A percentile compares a stretch with the other conserved stretches of the same genome.
These are phyloP conservation scores for Neonectria sp. DNA, from an alignment of 2,329 filamentous ascomycete genomes.

Conservation along the genomic window DNA sequence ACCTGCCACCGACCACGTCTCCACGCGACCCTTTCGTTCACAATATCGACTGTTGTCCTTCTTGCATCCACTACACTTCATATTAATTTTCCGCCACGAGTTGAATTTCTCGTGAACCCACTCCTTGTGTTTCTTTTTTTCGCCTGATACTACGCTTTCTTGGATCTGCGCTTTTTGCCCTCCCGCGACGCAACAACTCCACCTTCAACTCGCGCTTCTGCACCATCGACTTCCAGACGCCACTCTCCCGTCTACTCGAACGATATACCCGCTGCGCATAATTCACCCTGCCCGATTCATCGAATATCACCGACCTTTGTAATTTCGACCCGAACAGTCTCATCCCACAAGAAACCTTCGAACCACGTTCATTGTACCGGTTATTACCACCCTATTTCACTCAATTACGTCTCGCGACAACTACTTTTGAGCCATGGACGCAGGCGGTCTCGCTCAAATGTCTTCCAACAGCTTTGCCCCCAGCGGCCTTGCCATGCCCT, in stretches of 20 bases:
- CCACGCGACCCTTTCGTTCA: constrained; percentile 46
- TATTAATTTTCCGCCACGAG: constrained; percentile 42
- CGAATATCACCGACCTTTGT: constrained; percentile 36
- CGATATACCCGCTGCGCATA: constrained; percentile 46
- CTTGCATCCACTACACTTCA: constrained; percentile 38
- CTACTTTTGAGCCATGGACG: constrained; percentile 78
- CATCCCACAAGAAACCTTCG: constrained; percentile 35
- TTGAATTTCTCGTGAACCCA: constrained; percentile 35
- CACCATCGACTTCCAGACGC: constrained; percentile 36
- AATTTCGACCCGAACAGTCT: constrained; percentile 39
- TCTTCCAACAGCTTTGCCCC: constrained; percentile 86
- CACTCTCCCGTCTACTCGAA: constrained; percentile 39
- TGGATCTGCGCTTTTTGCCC: constrained; percentile 46
- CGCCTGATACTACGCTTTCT: constrained; percentile 39
- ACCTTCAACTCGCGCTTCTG: constrained; percentile 36
- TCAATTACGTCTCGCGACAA: constrained; percentile 29
- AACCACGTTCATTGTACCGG: constrained; percentile 40
- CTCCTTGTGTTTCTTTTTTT: constrained; percentile 34
- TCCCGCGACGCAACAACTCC: constrained; percentile 32
- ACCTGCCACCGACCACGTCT: constrained; percentile 35
- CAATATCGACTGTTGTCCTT: constrained; percentile 35
- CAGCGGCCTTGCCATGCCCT: constrained; percentile 81
- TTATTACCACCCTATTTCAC: constrained; percentile 29
- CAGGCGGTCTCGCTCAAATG: constrained; percentile 99
- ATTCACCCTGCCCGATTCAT: constrained; percentile 41